Percentiles rank a stretch among this genome's conserved stretches.
These are phyloP conservation scores for Fonsecaea pedrosoi DNA, from an alignment of 2,329 filamentous ascomycete species.

Conservation along the genomic window DNA sequence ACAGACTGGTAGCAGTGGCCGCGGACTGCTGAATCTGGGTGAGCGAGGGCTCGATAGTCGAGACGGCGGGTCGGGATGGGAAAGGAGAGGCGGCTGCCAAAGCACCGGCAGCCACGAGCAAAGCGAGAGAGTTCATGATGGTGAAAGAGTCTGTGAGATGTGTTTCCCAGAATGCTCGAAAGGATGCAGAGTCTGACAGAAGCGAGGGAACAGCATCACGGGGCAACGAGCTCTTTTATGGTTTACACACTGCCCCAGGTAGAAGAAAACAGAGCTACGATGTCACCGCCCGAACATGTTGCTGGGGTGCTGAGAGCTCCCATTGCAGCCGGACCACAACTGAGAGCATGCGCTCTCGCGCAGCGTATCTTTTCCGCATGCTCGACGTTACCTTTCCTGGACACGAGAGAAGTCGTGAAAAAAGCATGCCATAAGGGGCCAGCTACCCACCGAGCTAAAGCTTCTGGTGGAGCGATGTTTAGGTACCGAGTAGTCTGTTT, in stretches of 20 bases:
- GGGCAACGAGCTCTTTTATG: conserved; percentile 20
- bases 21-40: conserved; percentile 43
- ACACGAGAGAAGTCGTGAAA: not conserved
- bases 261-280: not conserved
- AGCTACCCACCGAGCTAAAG: conserved; percentile 6
- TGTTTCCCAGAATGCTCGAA: not conserved
- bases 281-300: not conserved
- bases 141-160: conserved; percentile 1
- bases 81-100: conserved; percentile 20
- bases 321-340: conserved; percentile 14
- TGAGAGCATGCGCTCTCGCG: conserved; percentile 10
- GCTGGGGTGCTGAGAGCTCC: not conserved
- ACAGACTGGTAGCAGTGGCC: conserved; percentile 66
- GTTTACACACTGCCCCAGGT: not conserved
- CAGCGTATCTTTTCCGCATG: not conserved
- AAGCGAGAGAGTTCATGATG: conserved; percentile 22
- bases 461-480: conserved; percentile 13
- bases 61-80: conserved; percentile 23
- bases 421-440: not conserved
- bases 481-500: too few relatives aligned
- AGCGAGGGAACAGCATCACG: not conserved
- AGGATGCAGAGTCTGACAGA: not conserved
- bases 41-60: conserved; percentile 28
- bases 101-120: conserved; percentile 26
- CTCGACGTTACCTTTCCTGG: conserved; percentile 1